Evolutionary conservation across 768 basidiomycete genomes (phyloP).

Genomic region (Sporobolomyces pararoseus): DNA sequence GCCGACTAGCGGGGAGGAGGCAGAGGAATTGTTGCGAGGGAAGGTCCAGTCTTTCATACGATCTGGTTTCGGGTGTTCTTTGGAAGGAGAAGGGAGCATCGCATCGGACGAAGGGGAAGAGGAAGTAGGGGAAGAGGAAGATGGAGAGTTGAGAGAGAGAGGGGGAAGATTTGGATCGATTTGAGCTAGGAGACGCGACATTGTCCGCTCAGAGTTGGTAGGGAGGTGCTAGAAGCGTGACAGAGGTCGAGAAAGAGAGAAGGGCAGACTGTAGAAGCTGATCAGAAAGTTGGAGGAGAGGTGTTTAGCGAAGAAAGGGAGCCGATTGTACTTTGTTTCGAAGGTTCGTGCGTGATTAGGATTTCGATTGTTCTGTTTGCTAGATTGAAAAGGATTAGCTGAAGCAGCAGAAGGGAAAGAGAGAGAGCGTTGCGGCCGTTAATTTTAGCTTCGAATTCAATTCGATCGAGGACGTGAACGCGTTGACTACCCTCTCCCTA

Average conservation of each 20-base stretch:
- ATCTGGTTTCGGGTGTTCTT: slow-evolving; percentile 1
- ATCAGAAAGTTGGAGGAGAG: neutral
- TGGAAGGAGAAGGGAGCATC: slow-evolving; percentile 7
- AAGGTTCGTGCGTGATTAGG: no score
- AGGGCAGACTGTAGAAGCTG: no score
- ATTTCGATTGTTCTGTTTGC: no score
- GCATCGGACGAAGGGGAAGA: neutral
- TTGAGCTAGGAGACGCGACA: slow-evolving; percentile 3
- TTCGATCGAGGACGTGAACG: no score
- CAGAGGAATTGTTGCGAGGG: neutral
- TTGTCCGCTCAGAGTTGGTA: neutral
- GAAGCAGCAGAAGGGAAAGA: no score
- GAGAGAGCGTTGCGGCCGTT: no score
- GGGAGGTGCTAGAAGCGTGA: neutral
- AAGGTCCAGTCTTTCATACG: slow-evolving; percentile 12
- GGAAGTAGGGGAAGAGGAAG: neutral
- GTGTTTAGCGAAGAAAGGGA: no score
- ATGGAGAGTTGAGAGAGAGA: neutral
- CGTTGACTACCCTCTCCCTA: no score
- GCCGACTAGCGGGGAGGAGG: no score
- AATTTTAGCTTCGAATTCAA: no score
- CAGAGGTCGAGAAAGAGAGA: neutral
- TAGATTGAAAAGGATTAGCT: no score
- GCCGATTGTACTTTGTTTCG: no score
- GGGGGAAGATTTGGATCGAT: slow-evolving; percentile 4